These are phyloP conservation scores for Podaxis pistillaris DNA, from an alignment of 768 basidiomycete species.

Conservation along the genomic window DNA sequence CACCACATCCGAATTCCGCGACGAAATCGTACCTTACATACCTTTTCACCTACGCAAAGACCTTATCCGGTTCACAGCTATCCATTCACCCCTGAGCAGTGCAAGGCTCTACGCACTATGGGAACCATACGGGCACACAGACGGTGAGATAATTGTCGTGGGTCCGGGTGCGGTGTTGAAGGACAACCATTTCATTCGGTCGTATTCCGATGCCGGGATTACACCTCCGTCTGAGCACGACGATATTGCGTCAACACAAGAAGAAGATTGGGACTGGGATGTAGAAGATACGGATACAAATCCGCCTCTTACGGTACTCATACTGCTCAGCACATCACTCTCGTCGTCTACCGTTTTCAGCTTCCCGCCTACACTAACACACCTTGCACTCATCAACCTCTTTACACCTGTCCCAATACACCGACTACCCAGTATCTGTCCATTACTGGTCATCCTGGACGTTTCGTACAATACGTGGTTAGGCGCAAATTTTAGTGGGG, in stretches of 20 bases:
- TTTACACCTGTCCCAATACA: conserved; percentile 48
- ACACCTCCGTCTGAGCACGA: neutral
- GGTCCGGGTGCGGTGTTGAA: conserved; percentile 49
- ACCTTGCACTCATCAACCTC: conserved; percentile 56
- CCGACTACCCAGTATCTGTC: conserved; percentile 57
- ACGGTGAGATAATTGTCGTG: conserved; percentile 65
- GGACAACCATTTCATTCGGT: conserved; percentile 39
- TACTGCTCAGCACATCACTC: conserved; percentile 50
- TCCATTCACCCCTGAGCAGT: conserved; percentile 53
- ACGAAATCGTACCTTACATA: conserved; percentile 47
- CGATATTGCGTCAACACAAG: neutral
- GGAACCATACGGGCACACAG: conserved; percentile 48
- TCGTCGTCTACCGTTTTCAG: conserved; percentile 41
- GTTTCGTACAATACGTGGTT: conserved; percentile 64
- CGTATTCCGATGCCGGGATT: conserved; percentile 7
- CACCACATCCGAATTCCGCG: conserved; percentile 39
- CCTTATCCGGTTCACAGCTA: conserved; percentile 56
- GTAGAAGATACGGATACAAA: conserved; percentile 31
- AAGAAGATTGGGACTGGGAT: conserved; percentile 41
- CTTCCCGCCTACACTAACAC: conserved; percentile 65
- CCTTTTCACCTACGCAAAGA: conserved; percentile 58
- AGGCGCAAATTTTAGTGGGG: conserved; percentile 6
- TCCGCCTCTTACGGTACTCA: conserved; percentile 42
- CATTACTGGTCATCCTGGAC: conserved; percentile 61
- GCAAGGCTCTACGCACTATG: conserved; percentile 50